These are phyloP conservation scores for Phytophthora constricta DNA, from an alignment of 352 stramenopile species.

Conservation along the genomic window DNA sequence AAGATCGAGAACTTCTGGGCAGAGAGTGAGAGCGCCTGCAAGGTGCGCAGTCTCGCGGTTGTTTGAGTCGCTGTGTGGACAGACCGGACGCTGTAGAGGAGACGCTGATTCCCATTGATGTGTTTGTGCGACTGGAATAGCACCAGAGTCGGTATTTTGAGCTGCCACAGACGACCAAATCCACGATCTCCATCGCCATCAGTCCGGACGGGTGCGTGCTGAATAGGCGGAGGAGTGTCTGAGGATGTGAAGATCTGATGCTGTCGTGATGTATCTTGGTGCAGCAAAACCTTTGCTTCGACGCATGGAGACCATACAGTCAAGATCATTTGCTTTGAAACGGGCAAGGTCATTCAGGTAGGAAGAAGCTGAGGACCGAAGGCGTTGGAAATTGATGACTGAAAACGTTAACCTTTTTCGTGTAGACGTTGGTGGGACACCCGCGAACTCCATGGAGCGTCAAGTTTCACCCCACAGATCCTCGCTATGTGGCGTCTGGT, in stretches of 20 bases:
- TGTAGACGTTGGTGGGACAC: slow-evolving; percentile 86
- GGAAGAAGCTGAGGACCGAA: too few relatives aligned
- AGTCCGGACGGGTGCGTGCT: slow-evolving; percentile 76
- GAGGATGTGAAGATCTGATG: neutral
- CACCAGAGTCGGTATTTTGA: slow-evolving; percentile 89
- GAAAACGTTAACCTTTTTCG: too few relatives aligned
- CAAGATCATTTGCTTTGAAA: slow-evolving; percentile 97
- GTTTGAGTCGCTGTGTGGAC: slow-evolving; percentile 3
- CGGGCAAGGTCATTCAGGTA: slow-evolving; percentile 84
- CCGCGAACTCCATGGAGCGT: slow-evolving; percentile 96
- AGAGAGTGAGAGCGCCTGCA: slow-evolving; percentile 76
- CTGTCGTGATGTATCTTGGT: neutral
- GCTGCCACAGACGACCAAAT: slow-evolving; percentile 86
- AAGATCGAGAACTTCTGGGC: slow-evolving; percentile 78
- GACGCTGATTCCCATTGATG: slow-evolving; percentile 1
- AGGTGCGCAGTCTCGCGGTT: slow-evolving; percentile 43
- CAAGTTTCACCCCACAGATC: slow-evolving; percentile 97
- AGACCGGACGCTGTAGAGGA: neutral
- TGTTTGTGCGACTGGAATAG: slow-evolving; percentile 34
- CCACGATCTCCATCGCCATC: slow-evolving; percentile 89
- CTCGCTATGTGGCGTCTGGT: slow-evolving; percentile 95
- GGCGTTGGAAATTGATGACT: too few relatives aligned
- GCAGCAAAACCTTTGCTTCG: slow-evolving; percentile 93
- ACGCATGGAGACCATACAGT: slow-evolving; percentile 99
- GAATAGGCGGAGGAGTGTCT: neutral